Evolutionary conservation across 1,139 yeast genomes (phyloP), one percentile per base, ranked within the genome.

Genomic region (Hansenula sp.): DNA sequence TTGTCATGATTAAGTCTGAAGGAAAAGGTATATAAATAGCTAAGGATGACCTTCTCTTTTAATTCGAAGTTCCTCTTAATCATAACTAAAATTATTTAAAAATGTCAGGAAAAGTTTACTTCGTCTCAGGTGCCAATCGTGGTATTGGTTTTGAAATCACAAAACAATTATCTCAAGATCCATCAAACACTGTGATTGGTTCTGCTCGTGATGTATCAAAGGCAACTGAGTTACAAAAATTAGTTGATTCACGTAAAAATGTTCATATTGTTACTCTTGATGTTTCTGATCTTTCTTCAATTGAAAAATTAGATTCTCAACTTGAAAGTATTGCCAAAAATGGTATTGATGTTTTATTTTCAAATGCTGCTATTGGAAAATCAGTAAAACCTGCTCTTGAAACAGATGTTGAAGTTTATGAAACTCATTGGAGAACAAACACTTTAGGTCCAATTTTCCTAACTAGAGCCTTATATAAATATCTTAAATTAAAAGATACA

Each of bases 361-460:
- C 74, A 42, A 73, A 73, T 49, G 77, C 78, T 13, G 79, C 76
- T 34, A 66, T 71, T 40, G 71, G 69, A 12, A 26, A 18, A 10
- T 46, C 45, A 27, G 40, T 10, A 37, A 36, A 28, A 26, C 43
- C 37, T 21, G 28, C 22, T 34, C 28, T 31, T n/a, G 36, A 36
- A n/a, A 21, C 30, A 4, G 25, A 27, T 7, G 25, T 35, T 27
- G 33, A 37, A 3, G 10, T 24, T 13, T 41, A 38, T 36, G 3
- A 7, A 1, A 21, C 17, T 10, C 41, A 39, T 12, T 40, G 32
- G 26, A 32, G 29, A 1, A 52, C 54, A 17, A 60, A 60, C 39
- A 34, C 55, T 13, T 18, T 56, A 9, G 64, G 62, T 20, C 51
- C 62, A 10, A 43, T 59, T 29, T 32, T 47, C 20, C 38, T 51